Base-by-base conservation (phyloP, 257 asterid genomes). In the Solanum chilense region DNA sequence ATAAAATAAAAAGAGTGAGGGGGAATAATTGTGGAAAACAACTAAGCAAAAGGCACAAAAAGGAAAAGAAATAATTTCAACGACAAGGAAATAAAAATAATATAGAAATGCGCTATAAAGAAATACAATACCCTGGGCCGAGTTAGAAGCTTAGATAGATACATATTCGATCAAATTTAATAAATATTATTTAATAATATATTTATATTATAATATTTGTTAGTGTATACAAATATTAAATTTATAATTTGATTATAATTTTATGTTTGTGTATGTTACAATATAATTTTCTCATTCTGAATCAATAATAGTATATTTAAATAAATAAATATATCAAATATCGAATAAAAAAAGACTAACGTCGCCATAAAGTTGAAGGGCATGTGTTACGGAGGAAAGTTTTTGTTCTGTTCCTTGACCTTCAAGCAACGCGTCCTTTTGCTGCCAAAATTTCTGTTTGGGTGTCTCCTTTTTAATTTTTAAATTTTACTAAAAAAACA, bases 391-490 rank as follows among this genome's bases (percentile, higher is more conserved):
- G 80, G 77, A 15, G 84, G 18, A 80, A 64, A 49, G 11, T 27
- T 47, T 33, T 88, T 82, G 78, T 87, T 20, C n/a, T 70, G 33
- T 29, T 73, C 45, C 92, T 87, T 76, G 90, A 47, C 29, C 29
- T 86, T 78, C 90, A 86, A 87, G 88, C 86, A 90, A 89, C 87
- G 84, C 93, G 92, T 86, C 90, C 85, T 3, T 77, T 87, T 87
- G 44, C 29, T 1, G n/a, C 75, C 86, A 35, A 41, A 76, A 41
- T 60, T 83, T 20, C 42, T 39, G 58, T 39, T 41, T 84, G 74
- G 86, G 27, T 14, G 39, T 62, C 74, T 25, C 49, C 10, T 31
- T 14, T 42, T 66, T 84, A 11, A 27, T 39, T 84, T 39, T 66
- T 84, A 18, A 27, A 25, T 84, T 25, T 66, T 39, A 16, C 39